Evolutionary conservation across 768 basidiomycete species (phyloP), one percentile per base, ranked within the genome.

Genomic region (Melanogaster broomeanus): DNA sequence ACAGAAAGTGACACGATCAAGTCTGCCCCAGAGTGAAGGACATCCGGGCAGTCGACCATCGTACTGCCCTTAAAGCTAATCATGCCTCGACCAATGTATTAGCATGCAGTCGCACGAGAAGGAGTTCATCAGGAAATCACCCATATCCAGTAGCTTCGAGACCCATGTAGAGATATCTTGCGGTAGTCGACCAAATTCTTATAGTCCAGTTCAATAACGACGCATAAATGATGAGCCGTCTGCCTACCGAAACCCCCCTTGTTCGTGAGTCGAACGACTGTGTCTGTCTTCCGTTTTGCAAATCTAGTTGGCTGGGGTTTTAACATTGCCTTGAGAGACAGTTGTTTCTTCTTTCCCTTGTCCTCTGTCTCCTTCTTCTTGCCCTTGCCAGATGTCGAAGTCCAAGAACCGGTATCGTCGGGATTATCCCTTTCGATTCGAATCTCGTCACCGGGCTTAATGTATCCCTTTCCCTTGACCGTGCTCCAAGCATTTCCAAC

Each of bases 401-500:
- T 63, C 13, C 61, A 39, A 27, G 25, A 40, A 39, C 21, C 43
- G 27, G 52, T 39, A 19, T 74, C 73, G 3, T 77, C 72, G 9
- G 66, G 67, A 33, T 63, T 68, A 40, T 90, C 85, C 39, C 87
- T 77, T 59, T 81, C 78, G 10, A 90, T 72, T 42, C 62, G 60
- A 21, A 90, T 69, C 21, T 74, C 63, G n/a, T 90, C 88, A n/a
- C 81, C 80, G 19, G 71, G 53, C 53, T 83, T 83, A 33, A 88
- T 73, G 53, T 90, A 89, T 4, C 85, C 85, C 58, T 77, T 82
- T 2, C 89, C 89, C 43, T 80, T 85, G 13, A 80, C 85, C 35
- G 84, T 90, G 56, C 87, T 88, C 87, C 87, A 91, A 10, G 87
- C 89, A 60, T 88, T 85, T 19, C 79, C 77, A 21, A 90, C 77